Percentiles rank a stretch among this genome's conserved stretches.
These are phyloP conservation scores for Psidium guajava DNA, from an alignment of 345 rosid species.

Conservation along the genomic window DNA sequence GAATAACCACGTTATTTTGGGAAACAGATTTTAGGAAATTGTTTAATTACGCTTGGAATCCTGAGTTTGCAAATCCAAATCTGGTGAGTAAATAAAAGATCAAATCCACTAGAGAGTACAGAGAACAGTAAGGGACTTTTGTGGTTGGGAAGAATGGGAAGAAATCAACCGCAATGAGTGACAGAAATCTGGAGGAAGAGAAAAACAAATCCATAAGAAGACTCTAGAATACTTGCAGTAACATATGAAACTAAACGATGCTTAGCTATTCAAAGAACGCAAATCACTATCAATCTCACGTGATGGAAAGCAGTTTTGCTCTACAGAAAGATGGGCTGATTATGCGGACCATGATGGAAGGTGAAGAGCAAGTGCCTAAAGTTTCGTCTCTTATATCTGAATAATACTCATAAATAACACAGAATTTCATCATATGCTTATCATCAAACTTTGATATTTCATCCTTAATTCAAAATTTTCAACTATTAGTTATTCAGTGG, in stretches of 20 bases:
- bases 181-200: conserved; percentile 25
- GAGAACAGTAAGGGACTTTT: neutral
- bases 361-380: no score
- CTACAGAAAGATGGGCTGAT: no score
- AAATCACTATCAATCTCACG: no score
- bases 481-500: neutral
- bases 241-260: no score
- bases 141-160: neutral
- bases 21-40: neutral
- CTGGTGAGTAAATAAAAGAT: neutral
- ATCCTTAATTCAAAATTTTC: neutral
- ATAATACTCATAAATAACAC: neutral
- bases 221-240: no score
- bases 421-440: neutral
- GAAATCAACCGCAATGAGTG: neutral
- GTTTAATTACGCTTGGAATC: neutral
- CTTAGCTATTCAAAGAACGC: no score
- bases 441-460: no score
- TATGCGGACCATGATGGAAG: no score
- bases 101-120: neutral
- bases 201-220: neutral
- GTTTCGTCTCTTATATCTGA: no score
- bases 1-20: neutral
- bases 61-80: neutral
- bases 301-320: no score